Percentiles rank a stretch among this genome's conserved stretches.
Evolutionary conservation across 2,329 filamentous ascomycete genomes (phyloP).

Genomic region (Gremmenia infestans): DNA sequence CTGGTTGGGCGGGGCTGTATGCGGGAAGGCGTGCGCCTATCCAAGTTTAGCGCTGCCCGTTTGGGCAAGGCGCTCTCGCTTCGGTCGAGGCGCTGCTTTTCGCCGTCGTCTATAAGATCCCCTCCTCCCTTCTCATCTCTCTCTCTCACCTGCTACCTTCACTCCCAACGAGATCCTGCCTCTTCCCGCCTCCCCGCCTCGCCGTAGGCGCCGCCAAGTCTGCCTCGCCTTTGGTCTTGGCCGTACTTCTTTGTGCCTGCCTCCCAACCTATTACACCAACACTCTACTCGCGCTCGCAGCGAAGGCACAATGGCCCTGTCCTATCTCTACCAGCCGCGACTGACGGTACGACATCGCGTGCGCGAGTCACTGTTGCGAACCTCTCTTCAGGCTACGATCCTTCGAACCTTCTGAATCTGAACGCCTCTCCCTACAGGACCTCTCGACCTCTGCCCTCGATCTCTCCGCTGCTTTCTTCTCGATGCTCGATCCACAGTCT

Average conservation of each 20-base stretch:
- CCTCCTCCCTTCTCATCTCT: not conserved
- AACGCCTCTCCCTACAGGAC: conserved; percentile 5
- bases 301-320: conserved; percentile 2
- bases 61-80: conserved; percentile 11
- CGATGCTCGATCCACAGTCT: conserved; percentile 1
- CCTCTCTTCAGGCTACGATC: conserved; percentile 1
- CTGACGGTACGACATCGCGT: not conserved
- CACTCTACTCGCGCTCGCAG: conserved; percentile 1
- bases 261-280: not conserved
- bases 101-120: conserved; percentile 13
- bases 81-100: conserved; percentile 9
- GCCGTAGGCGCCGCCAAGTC: not conserved
- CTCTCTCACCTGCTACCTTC: conserved; percentile 2
- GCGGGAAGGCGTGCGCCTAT: not conserved
- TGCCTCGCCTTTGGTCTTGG: conserved; percentile 3
- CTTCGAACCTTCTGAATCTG: conserved; percentile 4
- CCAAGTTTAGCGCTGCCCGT: conserved; percentile 1
- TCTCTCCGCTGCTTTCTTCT: not conserved
- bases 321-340: conserved; percentile 5
- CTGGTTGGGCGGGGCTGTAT: not conserved
- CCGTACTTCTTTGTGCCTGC: conserved; percentile 1
- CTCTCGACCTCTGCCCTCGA: not conserved
- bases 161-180: conserved; percentile 1
- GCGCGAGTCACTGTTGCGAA: not conserved
- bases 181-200: not conserved